These are phyloP conservation scores for Ottelia alismoides DNA, from an alignment of 106 monocot genomes.

Conservation along the genomic window DNA sequence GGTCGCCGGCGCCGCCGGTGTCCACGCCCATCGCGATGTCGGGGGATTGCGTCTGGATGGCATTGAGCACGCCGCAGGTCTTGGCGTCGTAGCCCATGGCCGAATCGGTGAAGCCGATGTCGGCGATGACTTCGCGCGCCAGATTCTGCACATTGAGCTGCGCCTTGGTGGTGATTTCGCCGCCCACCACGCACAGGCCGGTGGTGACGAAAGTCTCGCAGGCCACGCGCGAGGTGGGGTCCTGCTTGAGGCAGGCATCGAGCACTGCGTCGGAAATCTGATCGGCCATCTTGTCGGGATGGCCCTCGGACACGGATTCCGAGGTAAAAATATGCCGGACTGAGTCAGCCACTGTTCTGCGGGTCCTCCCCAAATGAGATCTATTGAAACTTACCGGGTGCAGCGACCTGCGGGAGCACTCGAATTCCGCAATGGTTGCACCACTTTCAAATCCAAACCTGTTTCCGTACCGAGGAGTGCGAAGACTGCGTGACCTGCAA, in stretches of 20 bases:
- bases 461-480: too few species aligned
- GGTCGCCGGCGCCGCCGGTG: constrained; percentile 6
- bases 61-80: constrained; percentile 3
- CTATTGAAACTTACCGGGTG: too few species aligned
- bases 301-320: constrained; percentile 5
- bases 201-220: constrained; percentile 9
- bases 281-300: constrained; percentile 6
- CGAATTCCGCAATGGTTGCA: too few species aligned
- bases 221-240: constrained; percentile 4
- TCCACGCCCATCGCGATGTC: constrained; percentile 6
- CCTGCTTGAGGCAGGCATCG: constrained; percentile 7
- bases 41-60: constrained; percentile 1
- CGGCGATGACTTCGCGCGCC: background rate
- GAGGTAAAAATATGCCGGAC: too few species aligned
- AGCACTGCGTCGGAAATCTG: too few species aligned
- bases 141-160: constrained; percentile 1
- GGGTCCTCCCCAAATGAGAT: too few species aligned
- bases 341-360: too few species aligned
- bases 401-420: too few species aligned
- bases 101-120: background rate
- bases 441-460: too few species aligned
- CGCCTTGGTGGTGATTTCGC: constrained; percentile 13
- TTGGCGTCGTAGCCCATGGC: constrained; percentile 4
- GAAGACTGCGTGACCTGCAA: too few species aligned
- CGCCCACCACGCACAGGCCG: constrained; percentile 3